phyloP scores from a whole-genome alignment of 768 basidiomycete species.

The Trametes maxima region DNA sequence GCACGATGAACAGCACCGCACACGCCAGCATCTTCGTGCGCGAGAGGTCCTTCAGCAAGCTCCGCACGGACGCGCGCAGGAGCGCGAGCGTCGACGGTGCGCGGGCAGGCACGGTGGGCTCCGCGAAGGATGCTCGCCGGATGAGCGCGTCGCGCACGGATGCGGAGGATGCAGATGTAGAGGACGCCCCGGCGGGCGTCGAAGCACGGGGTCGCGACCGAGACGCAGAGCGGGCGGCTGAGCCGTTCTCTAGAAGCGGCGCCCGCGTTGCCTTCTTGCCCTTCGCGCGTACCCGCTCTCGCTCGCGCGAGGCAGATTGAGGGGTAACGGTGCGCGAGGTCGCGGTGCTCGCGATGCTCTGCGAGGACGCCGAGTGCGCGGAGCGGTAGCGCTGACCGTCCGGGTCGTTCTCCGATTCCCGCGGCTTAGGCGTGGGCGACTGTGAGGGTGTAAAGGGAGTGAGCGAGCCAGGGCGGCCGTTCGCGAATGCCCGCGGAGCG shows the following conservation, averaged over 20 bases:
- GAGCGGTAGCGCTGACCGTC: not conserved
- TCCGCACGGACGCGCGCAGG: constrained; percentile 22
- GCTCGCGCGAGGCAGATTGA: constrained; percentile 26
- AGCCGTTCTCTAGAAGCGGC: not conserved
- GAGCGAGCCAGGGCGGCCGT: constrained; percentile 32
- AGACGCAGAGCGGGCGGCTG: not conserved
- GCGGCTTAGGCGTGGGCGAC: constrained; percentile 26
- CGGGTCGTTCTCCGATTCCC: not conserved
- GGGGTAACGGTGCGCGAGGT: constrained; percentile 29
- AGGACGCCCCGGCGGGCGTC: not conserved
- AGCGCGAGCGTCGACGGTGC: constrained; percentile 29
- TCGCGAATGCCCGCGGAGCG: constrained; percentile 38
- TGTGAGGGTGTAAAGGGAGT: constrained; percentile 31
- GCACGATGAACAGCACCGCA: constrained; percentile 41
- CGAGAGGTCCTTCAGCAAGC: constrained; percentile 49
- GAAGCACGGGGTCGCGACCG: constrained; percentile 9
- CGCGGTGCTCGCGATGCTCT: constrained; percentile 29
- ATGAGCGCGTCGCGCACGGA: constrained; percentile 6
- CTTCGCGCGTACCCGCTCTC: constrained; percentile 34
- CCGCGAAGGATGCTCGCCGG: constrained; percentile 16
- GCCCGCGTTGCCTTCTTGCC: constrained; percentile 17
- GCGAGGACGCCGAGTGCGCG: constrained; percentile 27
- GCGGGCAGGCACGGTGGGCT: constrained; percentile 22
- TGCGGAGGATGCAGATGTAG: not conserved
- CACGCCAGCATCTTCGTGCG: constrained; percentile 53